These are phyloP conservation scores for Capronia americana DNA, from an alignment of 2,329 filamentous ascomycete genomes.

Conservation along the genomic window DNA sequence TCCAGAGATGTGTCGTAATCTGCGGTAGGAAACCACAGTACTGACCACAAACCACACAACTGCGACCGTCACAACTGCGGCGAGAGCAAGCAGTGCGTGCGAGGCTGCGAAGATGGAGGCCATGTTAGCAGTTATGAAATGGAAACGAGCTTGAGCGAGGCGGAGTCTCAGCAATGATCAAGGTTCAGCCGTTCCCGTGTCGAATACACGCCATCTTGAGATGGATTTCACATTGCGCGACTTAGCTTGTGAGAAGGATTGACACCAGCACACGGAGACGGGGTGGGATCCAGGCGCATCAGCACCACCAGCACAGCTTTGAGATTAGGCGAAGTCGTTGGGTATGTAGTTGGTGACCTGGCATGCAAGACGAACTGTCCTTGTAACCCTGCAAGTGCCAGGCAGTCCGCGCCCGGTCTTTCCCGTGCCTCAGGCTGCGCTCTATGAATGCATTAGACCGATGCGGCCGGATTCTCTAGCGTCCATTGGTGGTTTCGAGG, in stretches of 20 bases:
- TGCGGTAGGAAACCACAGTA: conserved; percentile 9
- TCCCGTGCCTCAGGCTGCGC: not conserved
- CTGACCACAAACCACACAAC: conserved; percentile 2
- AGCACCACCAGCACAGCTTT: not conserved
- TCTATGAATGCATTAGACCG: not conserved
- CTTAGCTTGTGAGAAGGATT: not conserved
- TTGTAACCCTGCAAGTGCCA: not conserved
- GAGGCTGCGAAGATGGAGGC: not conserved
- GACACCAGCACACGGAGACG: not conserved
- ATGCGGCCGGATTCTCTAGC: not conserved
- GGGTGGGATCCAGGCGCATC: not conserved
- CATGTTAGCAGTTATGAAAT: not conserved
- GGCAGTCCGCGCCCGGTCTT: not conserved
- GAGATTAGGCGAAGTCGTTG: not conserved
- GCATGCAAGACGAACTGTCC: not conserved
- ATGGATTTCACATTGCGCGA: not conserved
- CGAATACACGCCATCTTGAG: not conserved
- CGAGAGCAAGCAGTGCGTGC: not conserved
- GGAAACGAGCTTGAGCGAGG: not conserved
- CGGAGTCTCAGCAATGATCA: not conserved
- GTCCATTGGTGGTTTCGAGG: not conserved
- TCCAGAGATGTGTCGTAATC: conserved; percentile 6
- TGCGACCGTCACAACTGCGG: not conserved
- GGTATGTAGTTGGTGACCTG: not conserved
- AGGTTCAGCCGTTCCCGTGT: not conserved